Conservation (phyloP, 1,284 basidiomycete species). For the Pseudozyma thailandica region DNA sequence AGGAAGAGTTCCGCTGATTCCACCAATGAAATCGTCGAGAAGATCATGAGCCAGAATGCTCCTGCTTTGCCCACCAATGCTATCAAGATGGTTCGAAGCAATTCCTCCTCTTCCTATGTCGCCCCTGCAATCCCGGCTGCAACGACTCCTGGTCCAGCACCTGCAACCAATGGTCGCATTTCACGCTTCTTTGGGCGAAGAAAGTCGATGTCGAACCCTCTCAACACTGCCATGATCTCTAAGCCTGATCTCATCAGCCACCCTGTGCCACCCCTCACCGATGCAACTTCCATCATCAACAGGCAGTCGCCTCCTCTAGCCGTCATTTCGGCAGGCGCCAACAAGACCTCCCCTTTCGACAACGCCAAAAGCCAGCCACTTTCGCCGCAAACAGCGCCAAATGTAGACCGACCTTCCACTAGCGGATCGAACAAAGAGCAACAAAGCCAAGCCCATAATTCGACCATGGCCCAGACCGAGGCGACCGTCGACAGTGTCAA, state of each 20-base stretch:
- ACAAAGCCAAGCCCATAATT: neutral
- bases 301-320: constrained; percentile 27
- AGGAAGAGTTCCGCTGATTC: constrained; percentile 28
- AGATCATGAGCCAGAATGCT: constrained; percentile 2
- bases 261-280: constrained; percentile 17
- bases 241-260: constrained; percentile 18
- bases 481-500: constrained; percentile 9
- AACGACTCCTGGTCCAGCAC: neutral
- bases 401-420: neutral
- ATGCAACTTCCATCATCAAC: constrained; percentile 5
- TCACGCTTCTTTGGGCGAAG: constrained; percentile 32
- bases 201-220: constrained; percentile 30
- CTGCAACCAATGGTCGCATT: constrained; percentile 7
- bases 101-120: neutral
- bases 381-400: neutral
- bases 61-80: neutral
- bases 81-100: neutral
- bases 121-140: neutral
- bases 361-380: neutral
- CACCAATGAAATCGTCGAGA: constrained; percentile 5
- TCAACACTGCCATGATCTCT: neutral
- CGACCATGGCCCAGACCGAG: neutral
- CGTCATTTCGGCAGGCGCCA: constrained; percentile 19
- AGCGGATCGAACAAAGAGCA: neutral
- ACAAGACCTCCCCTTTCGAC: neutral